A percentile compares a stretch with the other conserved stretches of the same genome.
Conservation (phyloP, 202 grass and related monocot genomes). For the Musa balbisiana region DNA sequence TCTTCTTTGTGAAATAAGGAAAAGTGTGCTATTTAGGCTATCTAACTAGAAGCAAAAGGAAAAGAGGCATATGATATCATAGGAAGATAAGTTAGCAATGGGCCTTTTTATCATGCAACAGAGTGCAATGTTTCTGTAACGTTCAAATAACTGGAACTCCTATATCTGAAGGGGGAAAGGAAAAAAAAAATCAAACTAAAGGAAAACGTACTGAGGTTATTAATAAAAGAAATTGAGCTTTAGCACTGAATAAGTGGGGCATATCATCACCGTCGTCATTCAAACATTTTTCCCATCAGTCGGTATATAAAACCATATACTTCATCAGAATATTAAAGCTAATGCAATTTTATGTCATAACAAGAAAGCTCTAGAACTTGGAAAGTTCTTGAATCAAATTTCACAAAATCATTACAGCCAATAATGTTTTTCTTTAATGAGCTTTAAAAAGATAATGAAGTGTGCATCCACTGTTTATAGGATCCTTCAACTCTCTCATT, state of each 20-base stretch:
- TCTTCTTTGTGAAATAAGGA: background rate
- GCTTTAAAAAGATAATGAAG: background rate
- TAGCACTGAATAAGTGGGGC: background rate
- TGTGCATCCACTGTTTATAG: background rate
- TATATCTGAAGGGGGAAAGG: background rate
- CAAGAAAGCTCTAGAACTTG: too few relatives aligned
- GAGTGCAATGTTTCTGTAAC: background rate
- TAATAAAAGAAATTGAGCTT: background rate
- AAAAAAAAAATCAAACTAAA: background rate
- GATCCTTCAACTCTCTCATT: background rate
- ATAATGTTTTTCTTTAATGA: background rate
- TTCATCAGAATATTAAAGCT: background rate
- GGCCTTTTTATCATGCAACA: background rate
- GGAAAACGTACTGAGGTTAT: background rate
- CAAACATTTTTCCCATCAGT: background rate
- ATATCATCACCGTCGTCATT: background rate
- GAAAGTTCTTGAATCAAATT: too few relatives aligned
- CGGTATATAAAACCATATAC: background rate
- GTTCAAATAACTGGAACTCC: background rate
- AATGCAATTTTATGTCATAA: too few relatives aligned
- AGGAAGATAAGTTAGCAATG: too few relatives aligned
- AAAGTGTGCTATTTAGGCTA: background rate
- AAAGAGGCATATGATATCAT: background rate
- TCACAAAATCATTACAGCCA: background rate
- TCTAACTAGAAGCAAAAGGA: background rate